A percentile compares a stretch with the other conserved stretches of the same genome.
Conservation (phyloP, 2,329 filamentous ascomycete species). For the Ceratocystiopsis brevicomis region DNA sequence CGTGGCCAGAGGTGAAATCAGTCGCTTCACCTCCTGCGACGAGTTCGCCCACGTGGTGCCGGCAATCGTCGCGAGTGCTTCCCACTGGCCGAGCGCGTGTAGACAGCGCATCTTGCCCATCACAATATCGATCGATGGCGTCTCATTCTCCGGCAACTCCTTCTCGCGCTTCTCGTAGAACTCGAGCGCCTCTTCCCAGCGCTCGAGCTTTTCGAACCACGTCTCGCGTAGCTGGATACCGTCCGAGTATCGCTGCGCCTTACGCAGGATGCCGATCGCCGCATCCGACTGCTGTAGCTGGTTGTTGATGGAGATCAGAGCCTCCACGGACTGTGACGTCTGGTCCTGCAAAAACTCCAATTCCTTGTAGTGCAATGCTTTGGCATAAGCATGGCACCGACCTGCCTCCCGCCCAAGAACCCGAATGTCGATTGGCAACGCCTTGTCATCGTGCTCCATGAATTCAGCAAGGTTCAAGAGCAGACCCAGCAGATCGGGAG, state of each 20-base stretch:
- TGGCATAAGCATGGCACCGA: conserved; percentile 93
- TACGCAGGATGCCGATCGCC: conserved; percentile 89
- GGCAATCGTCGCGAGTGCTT: conserved; percentile 69
- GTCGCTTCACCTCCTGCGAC: conserved; percentile 66
- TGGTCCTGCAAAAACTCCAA: conserved; percentile 96
- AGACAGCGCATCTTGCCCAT: conserved; percentile 99
- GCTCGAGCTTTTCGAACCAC: conserved; percentile 96
- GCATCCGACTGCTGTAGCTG: conserved; percentile 97
- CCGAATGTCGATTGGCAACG: conserved; percentile 88
- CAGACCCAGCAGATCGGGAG: conserved; percentile 84
- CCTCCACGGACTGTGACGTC: conserved; percentile 86
- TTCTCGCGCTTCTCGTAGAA: conserved; percentile 78
- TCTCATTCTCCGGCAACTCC: conserved; percentile 38
- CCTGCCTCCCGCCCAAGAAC: conserved; percentile 87
- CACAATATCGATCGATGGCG: conserved; percentile 69
- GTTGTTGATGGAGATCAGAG: conserved; percentile 97
- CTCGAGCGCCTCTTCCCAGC: conserved; percentile 90
- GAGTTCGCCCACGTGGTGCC: conserved; percentile 91
- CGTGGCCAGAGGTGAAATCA: conserved; percentile 83
- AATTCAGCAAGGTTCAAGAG: conserved; percentile 94
- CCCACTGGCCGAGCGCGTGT: conserved; percentile 95
- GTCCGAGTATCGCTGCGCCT: conserved; percentile 88
- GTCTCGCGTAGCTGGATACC: conserved; percentile 87
- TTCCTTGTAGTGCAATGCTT: conserved; percentile 97
- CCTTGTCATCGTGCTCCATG: conserved; percentile 99